Evolutionary conservation across 257 asterid genomes (phyloP).

Genomic region (Buddleja alternifolia): DNA sequence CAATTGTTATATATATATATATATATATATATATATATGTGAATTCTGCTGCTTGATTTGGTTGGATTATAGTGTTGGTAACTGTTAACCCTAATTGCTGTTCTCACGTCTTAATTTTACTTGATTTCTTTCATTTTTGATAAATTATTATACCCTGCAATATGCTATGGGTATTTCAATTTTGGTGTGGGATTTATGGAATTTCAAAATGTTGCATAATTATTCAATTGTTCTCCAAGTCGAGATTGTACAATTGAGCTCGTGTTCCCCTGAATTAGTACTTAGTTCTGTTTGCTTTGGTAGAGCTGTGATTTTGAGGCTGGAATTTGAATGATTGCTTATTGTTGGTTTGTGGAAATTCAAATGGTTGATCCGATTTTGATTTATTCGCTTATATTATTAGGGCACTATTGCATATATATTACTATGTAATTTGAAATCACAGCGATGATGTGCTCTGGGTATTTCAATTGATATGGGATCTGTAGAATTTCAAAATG

Average conservation of each 20-base stretch:
- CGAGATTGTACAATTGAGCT: conserved; percentile 14
- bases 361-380: conserved; percentile 21
- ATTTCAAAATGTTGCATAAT: background rate
- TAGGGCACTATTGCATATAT: background rate
- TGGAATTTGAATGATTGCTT: conserved; percentile 18
- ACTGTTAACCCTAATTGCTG: conserved; percentile 30
- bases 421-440: too few relatives aligned
- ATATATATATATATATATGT: conserved; percentile 27
- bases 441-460: conserved; percentile 14
- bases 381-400: conserved; percentile 10
- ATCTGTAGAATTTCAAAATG: background rate
- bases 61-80: conserved; percentile 31
- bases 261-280: conserved; percentile 2
- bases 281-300: conserved; percentile 20
- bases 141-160: background rate
- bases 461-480: conserved; percentile 23
- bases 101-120: background rate
- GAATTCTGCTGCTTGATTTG: conserved; percentile 29
- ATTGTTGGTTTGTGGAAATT: conserved; percentile 25
- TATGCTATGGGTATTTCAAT: conserved; percentile 19
- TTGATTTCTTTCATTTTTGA: background rate
- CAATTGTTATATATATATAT: conserved; percentile 26
- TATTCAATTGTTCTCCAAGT: conserved; percentile 10
- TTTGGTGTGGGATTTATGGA: conserved; percentile 7
- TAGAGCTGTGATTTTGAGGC: conserved; percentile 13